Evolutionary conservation across 208 protist genomes (phyloP).

Genomic region (Trichomonas gallinae): DNA sequence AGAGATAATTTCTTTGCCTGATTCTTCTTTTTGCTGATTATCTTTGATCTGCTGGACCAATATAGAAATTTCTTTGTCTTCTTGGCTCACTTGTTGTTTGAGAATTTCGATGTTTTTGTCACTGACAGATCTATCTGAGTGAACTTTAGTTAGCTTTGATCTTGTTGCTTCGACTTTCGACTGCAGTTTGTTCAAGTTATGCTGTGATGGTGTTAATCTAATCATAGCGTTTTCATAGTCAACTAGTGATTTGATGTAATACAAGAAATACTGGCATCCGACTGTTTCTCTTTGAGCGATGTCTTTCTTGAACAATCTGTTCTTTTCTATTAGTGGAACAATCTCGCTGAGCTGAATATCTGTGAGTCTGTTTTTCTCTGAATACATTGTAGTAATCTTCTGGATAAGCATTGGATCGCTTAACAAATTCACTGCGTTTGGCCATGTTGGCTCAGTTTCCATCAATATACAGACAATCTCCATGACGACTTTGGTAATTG

Average conservation of each 20-base stretch:
- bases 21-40: background rate
- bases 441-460: constrained; percentile 53
- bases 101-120: background rate
- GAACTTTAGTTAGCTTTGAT: background rate
- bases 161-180: background rate
- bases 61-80: background rate
- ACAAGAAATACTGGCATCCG: background rate
- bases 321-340: background rate
- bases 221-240: background rate
- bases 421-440: constrained; percentile 59
- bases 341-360: background rate
- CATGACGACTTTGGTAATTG: constrained; percentile 72
- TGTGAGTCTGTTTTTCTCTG: constrained; percentile 51
- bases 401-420: constrained; percentile 72
- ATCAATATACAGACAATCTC: constrained; percentile 85
- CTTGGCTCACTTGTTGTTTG: background rate
- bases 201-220: background rate
- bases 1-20: background rate
- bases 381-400: constrained; percentile 67
- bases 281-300: background rate
- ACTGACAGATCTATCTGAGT: background rate
- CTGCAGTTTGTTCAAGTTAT: background rate
- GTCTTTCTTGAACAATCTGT: background rate
- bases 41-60: background rate
- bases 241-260: background rate